phyloP scores from a whole-genome alignment of 345 rosid species.

The Limnanthes douglasii region DNA sequence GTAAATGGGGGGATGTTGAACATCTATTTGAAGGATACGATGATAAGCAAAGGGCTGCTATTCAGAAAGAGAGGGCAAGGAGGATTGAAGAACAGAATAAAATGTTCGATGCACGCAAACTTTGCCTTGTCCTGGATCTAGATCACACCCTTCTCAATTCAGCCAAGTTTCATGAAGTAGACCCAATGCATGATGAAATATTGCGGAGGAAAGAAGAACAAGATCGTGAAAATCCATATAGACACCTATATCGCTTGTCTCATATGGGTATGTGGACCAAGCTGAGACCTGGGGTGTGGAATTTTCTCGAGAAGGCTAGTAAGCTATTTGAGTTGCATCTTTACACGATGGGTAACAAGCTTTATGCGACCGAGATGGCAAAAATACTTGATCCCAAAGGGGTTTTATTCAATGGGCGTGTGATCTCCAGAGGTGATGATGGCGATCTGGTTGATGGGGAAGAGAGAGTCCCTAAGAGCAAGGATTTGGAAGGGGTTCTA shows the following conservation, averaged over 20 bases:
- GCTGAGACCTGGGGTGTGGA: constrained; percentile 96
- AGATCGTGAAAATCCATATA: constrained; percentile 71
- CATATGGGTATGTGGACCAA: constrained; percentile 99
- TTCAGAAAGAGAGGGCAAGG: constrained; percentile 83
- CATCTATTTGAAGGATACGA: constrained; percentile 85
- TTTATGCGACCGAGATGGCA: constrained; percentile 99
- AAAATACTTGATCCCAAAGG: constrained; percentile 93
- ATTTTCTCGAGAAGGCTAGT: constrained; percentile 91
- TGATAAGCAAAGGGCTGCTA: constrained; percentile 78
- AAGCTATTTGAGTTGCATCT: constrained; percentile 87
- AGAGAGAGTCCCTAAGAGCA: constrained; percentile 83
- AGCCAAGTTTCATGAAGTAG: constrained; percentile 89
- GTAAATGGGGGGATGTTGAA: constrained; percentile 80
- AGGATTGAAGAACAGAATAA: constrained; percentile 93
- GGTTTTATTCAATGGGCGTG: constrained; percentile 79
- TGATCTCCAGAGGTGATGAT: constrained; percentile 95
- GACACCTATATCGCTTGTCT: constrained; percentile 80
- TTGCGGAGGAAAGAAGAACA: constrained; percentile 92
- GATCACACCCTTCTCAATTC: constrained; percentile 99
- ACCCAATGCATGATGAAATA: constrained; percentile 66
- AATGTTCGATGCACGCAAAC: constrained; percentile 78
- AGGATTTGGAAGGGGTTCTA: constrained; percentile 97
- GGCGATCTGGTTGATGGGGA: constrained; percentile 71
- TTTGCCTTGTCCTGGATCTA: constrained; percentile 90
- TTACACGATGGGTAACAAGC: constrained; percentile 98